Evolutionary conservation across 129 eudicot genomes (phyloP).

Genomic region (Lactuca saligna): DNA sequence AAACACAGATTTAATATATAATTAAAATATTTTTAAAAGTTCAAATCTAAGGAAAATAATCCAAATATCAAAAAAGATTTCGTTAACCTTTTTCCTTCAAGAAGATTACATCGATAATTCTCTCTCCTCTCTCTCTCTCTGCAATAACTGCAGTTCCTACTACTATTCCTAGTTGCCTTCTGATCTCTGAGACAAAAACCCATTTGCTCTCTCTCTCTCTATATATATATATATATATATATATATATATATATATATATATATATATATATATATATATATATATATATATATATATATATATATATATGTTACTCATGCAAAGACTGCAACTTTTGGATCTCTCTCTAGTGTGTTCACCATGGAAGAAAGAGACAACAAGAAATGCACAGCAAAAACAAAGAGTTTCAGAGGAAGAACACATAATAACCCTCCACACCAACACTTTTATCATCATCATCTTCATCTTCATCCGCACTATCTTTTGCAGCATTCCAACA

Average conservation of each 20-base stretch:
- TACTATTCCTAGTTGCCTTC: constrained; percentile 39
- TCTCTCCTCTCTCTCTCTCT: constrained; percentile 31
- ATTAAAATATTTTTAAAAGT: constrained; percentile 15
- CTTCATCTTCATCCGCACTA: constrained; percentile 39
- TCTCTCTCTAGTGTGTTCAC: constrained; percentile 28
- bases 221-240: no score
- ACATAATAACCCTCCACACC: constrained; percentile 37
- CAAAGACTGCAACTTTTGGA: constrained; percentile 47
- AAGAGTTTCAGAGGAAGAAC: constrained; percentile 37
- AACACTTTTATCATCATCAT: constrained; percentile 20
- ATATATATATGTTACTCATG: constrained; percentile 41
- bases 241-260: no score
- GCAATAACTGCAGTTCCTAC: constrained; percentile 59
- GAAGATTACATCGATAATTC: constrained; percentile 27
- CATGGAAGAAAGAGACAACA: constrained; percentile 71
- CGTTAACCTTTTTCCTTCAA: constrained; percentile 28
- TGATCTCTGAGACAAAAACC: constrained; percentile 41
- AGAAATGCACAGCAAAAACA: constrained; percentile 55
- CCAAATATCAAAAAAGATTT: constrained; percentile 41
- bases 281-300: not conserved
- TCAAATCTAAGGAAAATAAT: not conserved
- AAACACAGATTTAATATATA: no score
- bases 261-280: not conserved
- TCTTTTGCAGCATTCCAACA: constrained; percentile 40
- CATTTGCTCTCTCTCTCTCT: constrained; percentile 31